Evolutionary conservation across 805 yeast genomes (phyloP), one percentile per base, ranked within the genome.

Genomic region (Candida sonorensis): DNA sequence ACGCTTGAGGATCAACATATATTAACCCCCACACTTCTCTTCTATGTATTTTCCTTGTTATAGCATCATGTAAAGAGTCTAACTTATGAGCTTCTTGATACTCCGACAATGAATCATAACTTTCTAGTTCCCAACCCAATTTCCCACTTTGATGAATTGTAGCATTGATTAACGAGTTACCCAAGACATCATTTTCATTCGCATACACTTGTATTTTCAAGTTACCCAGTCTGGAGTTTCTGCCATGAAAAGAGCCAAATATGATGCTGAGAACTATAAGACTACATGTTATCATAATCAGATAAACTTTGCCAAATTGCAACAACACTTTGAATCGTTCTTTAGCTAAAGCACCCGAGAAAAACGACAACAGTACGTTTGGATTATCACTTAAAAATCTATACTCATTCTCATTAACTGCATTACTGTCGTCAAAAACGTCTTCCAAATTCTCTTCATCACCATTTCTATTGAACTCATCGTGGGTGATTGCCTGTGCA

Each of bases 21-120:
- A 75, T 55, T 1, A 75, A 67, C 15, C 70, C 58, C 85, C 84
- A 78, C 42, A 60, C 73, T 10, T 65, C 41, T 48, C 73, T 69
- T 34, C 66, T 68, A 42, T 69, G 74, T 4, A 77, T 63, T 36
- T 56, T 57, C 23, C 62, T 44, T 31, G 51, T 20, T 12, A 33
- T 26, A 7, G 23, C 25, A 15, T 25, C 36, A 11, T 22, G 20
- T 8, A 19, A 14, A n/a, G 24, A 9, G 20, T 19, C 16, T 17
- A 19, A 11, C 7, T 13, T 13, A 27, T 27, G 30, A 3, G 19
- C 11, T 10, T 10, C 5, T 10, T 19, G 30, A 18, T 27, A 27
- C 9, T 9, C 13, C n/a, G 12, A 12, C 24, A 27, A 27, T 10
- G 23, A 17, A 19, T 27, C 24, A 13, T 27, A 27, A 10, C 11